Evolutionary conservation across 129 eudicot genomes (phyloP), one percentile per base, ranked within the genome.

Genomic region (Lactuca saligna): DNA sequence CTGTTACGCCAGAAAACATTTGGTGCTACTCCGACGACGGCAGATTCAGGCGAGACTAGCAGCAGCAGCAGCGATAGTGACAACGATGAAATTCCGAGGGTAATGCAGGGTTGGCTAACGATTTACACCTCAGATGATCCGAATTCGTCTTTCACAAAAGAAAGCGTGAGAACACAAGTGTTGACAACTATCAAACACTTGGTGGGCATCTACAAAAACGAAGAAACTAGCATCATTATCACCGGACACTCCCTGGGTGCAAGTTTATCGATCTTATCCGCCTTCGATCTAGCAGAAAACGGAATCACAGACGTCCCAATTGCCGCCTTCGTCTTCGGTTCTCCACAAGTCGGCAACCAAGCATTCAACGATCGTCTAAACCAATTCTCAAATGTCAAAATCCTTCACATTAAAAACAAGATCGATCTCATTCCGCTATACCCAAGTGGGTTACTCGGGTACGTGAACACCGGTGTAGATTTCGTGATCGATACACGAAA

Each of bases 171-270:
- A 64, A 15, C 69, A 14, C 96, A 93, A 61, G 76, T 93, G 9
- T 35, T 54, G 73, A 71, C 41, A 42, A 77, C 66, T 80, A 84
- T 93, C 69, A 70, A 72, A 12, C 66, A 78, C 12, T 44, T 86
- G 72, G 73, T 85, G 65, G 61, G 58, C 6, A 25, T 64, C 62
- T 87, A 84, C 62, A 38, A 81, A 71, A 71, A 57, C 8, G 98
- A 93, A 70, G 69, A 81, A 8, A 31, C 85, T 7, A 89, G 92
- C 84, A 81, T 89, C 6, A 72, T 76, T 8, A 57, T 86, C 17
- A 77, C 95, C 3, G 98, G 98, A 15, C 95, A 93, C 55, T 86
- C 96, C 49, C 82, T 93, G 2, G 98, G 98, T 1, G 98, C 96
- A 3, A 78, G 82, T 41, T 49, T 93, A 64, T 81, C 96, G 3